These are phyloP conservation scores for Suillus clintonianus DNA, from an alignment of 768 basidiomycete species.

Conservation along the genomic window DNA sequence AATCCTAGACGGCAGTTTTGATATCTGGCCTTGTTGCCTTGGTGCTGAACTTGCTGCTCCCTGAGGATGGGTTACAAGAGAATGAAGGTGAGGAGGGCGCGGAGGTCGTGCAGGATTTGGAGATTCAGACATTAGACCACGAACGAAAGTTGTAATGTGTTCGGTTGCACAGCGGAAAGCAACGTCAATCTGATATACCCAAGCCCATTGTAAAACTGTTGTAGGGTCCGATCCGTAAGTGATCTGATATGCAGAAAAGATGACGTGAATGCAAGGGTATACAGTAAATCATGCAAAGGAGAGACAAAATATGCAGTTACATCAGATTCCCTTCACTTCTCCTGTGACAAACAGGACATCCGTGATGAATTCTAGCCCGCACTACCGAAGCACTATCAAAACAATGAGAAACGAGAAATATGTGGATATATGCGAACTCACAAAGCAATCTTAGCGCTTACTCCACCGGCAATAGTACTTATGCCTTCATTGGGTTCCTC, in stretches of 20 bases:
- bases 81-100: conserved; percentile 27
- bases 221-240: background rate
- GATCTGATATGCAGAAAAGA: background rate
- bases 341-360: conserved; percentile 79
- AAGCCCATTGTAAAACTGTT: background rate
- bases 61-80: conserved; percentile 30
- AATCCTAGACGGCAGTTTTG: conserved; percentile 42
- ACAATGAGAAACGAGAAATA: conserved; percentile 11
- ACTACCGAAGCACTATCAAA: conserved; percentile 66
- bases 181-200: background rate
- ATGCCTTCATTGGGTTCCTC: conserved; percentile 54
- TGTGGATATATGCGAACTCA: conserved; percentile 36
- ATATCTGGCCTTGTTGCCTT: conserved; percentile 58
- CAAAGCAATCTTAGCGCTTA: conserved; percentile 81
- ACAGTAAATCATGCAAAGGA: conserved; percentile 5
- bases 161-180: background rate
- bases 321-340: conserved; percentile 50
- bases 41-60: conserved; percentile 58
- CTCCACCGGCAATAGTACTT: conserved; percentile 39
- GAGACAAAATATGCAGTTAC: conserved; percentile 2
- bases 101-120: conserved; percentile 28
- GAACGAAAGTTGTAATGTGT: background rate
- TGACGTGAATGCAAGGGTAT: background rate
- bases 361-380: conserved; percentile 59
- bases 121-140: conserved; percentile 2